Base-by-base conservation (phyloP, 2,329 filamentous ascomycete species). In the Setomelanomma holmii region DNA sequence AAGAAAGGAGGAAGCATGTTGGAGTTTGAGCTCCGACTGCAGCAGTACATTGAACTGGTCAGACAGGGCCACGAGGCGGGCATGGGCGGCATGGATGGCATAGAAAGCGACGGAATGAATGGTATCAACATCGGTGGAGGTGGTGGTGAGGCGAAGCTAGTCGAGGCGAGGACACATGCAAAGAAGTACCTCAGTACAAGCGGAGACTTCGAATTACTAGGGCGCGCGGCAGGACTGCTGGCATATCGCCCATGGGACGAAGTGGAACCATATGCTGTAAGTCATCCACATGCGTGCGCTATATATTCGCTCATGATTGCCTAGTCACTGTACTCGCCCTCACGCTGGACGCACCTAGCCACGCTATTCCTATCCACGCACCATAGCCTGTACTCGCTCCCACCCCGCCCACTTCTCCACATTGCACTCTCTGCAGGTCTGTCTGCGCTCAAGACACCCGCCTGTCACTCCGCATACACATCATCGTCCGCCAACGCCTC, bases 11-110 rank as follows among this genome's bases (percentile, higher is more conserved):
- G 90, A 82, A 91, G 88, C 67, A 90, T 89, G 61, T 83, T 99
- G 14, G 95, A 99, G 75, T 96, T 96, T 69, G 91, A 96, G 81
- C 84, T 99, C 38, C 88, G 95, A 11, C 83, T 96, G 66, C 95
- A 99, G 74, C 93, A 98, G 73, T 98, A 93, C 73, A 93, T 98
- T 64, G 95, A 98, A 75, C 82, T 98, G 55, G 86, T 96, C 53
- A 83, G 93, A 53, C 85, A 82, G 34, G 84, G 74, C 7, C 69
- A 74, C 46, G 67, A 68, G 51, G 65, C 58, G 21, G 67, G 67
- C 4, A 38, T 63, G 41, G 55, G 57, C 6, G 64, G 64, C 5
- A 60, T 64, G 56, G 62, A 69, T 30, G 59, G 58, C 4, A 36
- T 60, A 35, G 61, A 64, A 35, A 62, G 47, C n/a, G 56, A 61